Base-by-base conservation (phyloP, 345 rosid species). In the Eutrema heterophyllum region DNA sequence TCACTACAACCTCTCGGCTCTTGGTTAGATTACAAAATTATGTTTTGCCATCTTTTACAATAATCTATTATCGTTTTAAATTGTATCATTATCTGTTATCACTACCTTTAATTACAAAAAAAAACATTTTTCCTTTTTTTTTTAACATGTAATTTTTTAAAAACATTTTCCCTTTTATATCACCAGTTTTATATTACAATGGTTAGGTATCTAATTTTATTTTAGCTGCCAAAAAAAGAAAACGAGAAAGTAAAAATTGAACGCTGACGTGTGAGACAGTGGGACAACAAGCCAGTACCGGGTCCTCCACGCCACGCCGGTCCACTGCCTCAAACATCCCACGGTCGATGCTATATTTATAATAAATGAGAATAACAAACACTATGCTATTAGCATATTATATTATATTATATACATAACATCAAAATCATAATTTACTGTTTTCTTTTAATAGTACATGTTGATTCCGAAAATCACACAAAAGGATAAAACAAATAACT, bases 291-390 rank as follows among this genome's bases (percentile, higher is more conserved):
- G 55, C 68, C 76, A 64, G 80, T 70, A 40, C 48, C 76, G 72
- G 80, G 80, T 71, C 80, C 67, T 64, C 76, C 68, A 70, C 80
- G 73, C 76, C 80, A 76, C 76, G 72, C 76, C 65, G 79, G 75
- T 70, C 54, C 79, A 68, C 68, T 41, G 74, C 79, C 79, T 76
- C 65, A 62, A 67, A 76, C 79, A 76, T 54, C 79, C 69, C 79
- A 75, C 44, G 74, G 74, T 77, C 72, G 55, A 49, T 77, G 39
- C 72, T 77, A 64, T 64, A 30, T 74, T 71, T 71, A 67, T 77
- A 71, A 10, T 64, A 30, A 64, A 64, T 71, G 72, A 74, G 72
- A 74, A 48, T 57, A 30, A 48, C 57, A 46, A 56, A 56, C 78
- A 56, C 52, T 73, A 66, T 73, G 24, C 24, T 21, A 21, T 21